phyloP scores from a whole-genome alignment of 345 rosid species.

The Camelina neglecta region DNA sequence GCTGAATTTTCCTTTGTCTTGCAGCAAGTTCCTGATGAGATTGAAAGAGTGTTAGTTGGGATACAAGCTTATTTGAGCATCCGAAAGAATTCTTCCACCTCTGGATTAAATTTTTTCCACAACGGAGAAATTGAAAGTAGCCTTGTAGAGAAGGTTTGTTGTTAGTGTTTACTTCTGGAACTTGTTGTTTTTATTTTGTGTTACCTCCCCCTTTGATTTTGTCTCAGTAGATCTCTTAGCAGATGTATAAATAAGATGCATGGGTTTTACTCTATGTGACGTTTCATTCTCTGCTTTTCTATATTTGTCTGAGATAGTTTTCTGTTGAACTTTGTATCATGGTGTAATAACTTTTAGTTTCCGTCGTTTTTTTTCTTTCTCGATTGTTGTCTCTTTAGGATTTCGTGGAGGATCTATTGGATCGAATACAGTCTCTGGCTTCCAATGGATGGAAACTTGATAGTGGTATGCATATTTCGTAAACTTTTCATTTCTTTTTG shows the following conservation, averaged over 20 bases:
- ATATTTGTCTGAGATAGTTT: conserved; percentile 2
- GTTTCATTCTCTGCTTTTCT: conserved; percentile 1
- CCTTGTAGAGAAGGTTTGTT: conserved; percentile 63
- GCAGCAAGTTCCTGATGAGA: conserved; percentile 98
- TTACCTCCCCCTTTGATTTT: conserved; percentile 21
- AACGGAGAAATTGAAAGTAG: conserved; percentile 58
- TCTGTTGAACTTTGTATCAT: conserved; percentile 17
- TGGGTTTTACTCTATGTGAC: conserved; percentile 4
- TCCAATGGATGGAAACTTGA: conserved; percentile 91
- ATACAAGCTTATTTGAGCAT: conserved; percentile 95
- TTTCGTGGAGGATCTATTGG: conserved; percentile 94
- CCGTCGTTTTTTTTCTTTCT: conserved; percentile 1
- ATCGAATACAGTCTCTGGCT: conserved; percentile 70
- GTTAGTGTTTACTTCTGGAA: conserved; percentile 11
- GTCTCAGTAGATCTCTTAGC: conserved; percentile 8
- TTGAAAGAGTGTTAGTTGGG: conserved; percentile 91
- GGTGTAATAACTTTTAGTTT: conserved; percentile 28
- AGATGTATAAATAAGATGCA: conserved; percentile 12
- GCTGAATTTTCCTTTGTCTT: conserved; percentile 22
- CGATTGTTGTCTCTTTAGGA: conserved; percentile 60
- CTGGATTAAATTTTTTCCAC: conserved; percentile 71
- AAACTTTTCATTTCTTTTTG: conserved; percentile 8
- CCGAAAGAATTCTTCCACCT: conserved; percentile 68
- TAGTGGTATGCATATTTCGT: conserved; percentile 61
- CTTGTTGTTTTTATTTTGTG: conserved; percentile 14